Evolutionary conservation across 805 yeast species (phyloP).

Genomic region (Spathaspora hagerdaliae): DNA sequence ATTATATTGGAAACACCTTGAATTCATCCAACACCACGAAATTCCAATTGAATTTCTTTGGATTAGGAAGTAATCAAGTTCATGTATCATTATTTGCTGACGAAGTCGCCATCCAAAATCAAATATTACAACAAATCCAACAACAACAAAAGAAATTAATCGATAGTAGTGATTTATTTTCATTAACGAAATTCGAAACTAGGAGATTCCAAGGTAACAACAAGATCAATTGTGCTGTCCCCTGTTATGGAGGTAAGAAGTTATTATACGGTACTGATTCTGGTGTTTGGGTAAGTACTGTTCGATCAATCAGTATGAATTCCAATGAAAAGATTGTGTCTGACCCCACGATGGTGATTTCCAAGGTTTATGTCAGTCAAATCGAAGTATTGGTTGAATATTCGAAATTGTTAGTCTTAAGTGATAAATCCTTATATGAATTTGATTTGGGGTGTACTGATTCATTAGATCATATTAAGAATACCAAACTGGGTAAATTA

Average conservation of each 20-base stretch:
- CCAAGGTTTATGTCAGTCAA: conserved; percentile 77
- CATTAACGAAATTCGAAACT: conserved; percentile 69
- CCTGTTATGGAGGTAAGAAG: conserved; percentile 92
- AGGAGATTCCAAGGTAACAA: conserved; percentile 70
- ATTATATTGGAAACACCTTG: conserved; percentile 20
- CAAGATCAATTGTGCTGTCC: conserved; percentile 85
- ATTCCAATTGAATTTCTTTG: conserved; percentile 48
- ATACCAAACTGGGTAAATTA: conserved; percentile 66
- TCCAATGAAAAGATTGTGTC: conserved; percentile 51
- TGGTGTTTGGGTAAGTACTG: conserved; percentile 82
- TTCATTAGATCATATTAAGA: conserved; percentile 44
- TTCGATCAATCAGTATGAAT: conserved; percentile 48
- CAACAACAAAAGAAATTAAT: conserved; percentile 74
- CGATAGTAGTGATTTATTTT: conserved; percentile 72
- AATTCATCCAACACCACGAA: conserved; percentile 25
- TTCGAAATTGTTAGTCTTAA: conserved; percentile 71
- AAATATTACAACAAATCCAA: conserved; percentile 74
- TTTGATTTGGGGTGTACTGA: conserved; percentile 59
- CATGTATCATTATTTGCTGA: conserved; percentile 52
- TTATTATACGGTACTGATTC: conserved; percentile 86
- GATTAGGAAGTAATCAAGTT: conserved; percentile 52
- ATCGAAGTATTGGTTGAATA: conserved; percentile 90
- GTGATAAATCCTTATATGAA: conserved; percentile 78
- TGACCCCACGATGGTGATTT: conserved; percentile 71
- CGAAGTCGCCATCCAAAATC: conserved; percentile 62